Conservation (phyloP, 2,329 filamentous ascomycete species). For the Fusarium nelsonii region DNA sequence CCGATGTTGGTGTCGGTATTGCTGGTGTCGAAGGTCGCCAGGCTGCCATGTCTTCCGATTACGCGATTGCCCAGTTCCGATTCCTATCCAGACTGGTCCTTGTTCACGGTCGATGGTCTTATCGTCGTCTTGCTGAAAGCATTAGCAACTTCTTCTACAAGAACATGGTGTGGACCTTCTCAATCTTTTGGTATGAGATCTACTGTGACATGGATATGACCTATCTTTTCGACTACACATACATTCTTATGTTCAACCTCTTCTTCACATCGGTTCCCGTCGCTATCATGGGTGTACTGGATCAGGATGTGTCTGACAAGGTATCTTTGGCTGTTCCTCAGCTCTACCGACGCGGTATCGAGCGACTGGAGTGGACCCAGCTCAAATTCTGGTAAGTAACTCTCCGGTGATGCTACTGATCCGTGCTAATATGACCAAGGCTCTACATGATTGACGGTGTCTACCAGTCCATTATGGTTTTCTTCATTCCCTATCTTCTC, state of each 20-base stretch:
- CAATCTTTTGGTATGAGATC: conserved; percentile 97
- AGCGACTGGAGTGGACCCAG: conserved; percentile 96
- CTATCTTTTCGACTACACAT: conserved; percentile 97
- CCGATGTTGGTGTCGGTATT: conserved; percentile 96
- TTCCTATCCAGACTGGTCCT: conserved; percentile 87
- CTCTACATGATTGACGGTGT: conserved; percentile 94
- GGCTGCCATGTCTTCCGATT: conserved; percentile 96
- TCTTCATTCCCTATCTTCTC: conserved; percentile 90
- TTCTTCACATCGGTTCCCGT: conserved; percentile 96
- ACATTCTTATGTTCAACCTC: conserved; percentile 96
- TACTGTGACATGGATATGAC: conserved; percentile 97
- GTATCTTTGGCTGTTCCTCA: conserved; percentile 95
- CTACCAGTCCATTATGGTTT: conserved; percentile 94
- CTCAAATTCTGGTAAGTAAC: conserved; percentile 88
- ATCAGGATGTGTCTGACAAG: conserved; percentile 95
- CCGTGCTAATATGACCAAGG: conserved; percentile 60
- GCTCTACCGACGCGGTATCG: conserved; percentile 94
- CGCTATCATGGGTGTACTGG: conserved; percentile 94
- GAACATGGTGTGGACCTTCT: conserved; percentile 98
- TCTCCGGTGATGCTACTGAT: neutral
- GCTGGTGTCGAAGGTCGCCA: conserved; percentile 92
- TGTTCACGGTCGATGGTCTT: conserved; percentile 96
- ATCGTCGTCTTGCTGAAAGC: conserved; percentile 89
- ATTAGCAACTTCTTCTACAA: conserved; percentile 99
- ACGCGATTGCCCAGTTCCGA: conserved; percentile 93